A percentile compares a stretch with the other conserved stretches of the same genome.
Conservation (phyloP, 176 grass and related monocot species). For the Thalia dealbata region DNA sequence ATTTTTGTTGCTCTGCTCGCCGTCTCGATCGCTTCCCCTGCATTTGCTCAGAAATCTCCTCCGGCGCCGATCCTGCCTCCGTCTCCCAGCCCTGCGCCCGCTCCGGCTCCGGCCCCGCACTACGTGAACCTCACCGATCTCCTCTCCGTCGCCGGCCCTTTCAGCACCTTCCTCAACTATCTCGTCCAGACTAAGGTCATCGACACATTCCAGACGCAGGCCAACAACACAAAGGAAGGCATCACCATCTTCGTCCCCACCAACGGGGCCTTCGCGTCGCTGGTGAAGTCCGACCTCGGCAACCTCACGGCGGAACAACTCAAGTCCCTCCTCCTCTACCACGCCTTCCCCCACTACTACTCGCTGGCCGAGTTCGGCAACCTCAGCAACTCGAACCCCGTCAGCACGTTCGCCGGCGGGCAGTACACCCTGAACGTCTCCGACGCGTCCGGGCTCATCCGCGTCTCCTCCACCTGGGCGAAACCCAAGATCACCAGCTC, state of each 20-base stretch:
- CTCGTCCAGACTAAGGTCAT: slow-evolving; percentile 37
- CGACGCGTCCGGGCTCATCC: slow-evolving; percentile 21
- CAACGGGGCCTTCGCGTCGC: slow-evolving; percentile 33
- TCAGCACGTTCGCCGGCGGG: slow-evolving; percentile 25
- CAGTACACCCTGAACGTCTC: slow-evolving; percentile 36
- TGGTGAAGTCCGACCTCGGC: slow-evolving; percentile 17
- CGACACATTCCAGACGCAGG: slow-evolving; percentile 35
- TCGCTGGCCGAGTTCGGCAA: slow-evolving; percentile 33
- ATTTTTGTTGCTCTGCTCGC: background rate
- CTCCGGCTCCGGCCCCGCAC: slow-evolving; percentile 38
- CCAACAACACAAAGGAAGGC: slow-evolving; percentile 31
- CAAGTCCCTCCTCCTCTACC: slow-evolving; percentile 37
- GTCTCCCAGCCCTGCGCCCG: background rate
- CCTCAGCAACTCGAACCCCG: slow-evolving; percentile 26
- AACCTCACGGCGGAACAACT: slow-evolving; percentile 39
- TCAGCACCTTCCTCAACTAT: slow-evolving; percentile 29
- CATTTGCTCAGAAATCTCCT: background rate
- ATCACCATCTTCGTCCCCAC: slow-evolving; percentile 40
- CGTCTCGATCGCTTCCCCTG: background rate
- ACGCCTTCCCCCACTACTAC: slow-evolving; percentile 29
- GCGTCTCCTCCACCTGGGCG: slow-evolving; percentile 23
- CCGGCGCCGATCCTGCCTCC: slow-evolving; percentile 8
- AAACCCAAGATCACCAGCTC: slow-evolving; percentile 35
- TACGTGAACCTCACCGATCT: slow-evolving; percentile 40
- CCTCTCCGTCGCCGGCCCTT: slow-evolving; percentile 37